phyloP scores from a whole-genome alignment of 345 rosid genomes.

The Cardiospermum halicacabum region DNA sequence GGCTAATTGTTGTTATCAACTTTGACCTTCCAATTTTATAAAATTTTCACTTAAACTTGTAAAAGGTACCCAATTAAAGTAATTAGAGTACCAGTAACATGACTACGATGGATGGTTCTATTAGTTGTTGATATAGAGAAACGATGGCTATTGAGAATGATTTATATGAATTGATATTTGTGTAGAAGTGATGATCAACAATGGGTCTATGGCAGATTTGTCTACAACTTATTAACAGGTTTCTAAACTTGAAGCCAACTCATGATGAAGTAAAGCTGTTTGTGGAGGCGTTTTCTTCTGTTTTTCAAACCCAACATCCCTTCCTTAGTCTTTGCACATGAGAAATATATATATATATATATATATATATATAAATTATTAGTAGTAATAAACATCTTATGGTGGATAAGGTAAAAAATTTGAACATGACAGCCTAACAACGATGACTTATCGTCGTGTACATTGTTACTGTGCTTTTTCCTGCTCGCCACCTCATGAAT shows the following conservation, averaged over 20 bases:
- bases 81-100: no score
- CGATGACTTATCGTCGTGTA: neutral
- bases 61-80: no score
- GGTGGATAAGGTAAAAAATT: neutral
- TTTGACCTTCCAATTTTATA: no score
- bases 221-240: conserved; percentile 15
- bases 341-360: conserved; percentile 10
- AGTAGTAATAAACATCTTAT: conserved; percentile 1
- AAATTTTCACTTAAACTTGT: no score
- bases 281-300: conserved; percentile 2
- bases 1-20: no score
- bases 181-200: conserved; percentile 11
- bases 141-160: no score
- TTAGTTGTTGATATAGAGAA: no score
- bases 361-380: neutral
- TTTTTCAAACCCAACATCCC: conserved; percentile 10
- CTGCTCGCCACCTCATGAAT: neutral
- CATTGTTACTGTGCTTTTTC: neutral
- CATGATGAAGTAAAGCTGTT: conserved; percentile 14
- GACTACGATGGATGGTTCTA: no score
- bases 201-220: conserved; percentile 12
- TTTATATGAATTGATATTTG: conserved; percentile 16
- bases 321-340: conserved; percentile 9
- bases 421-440: conserved; percentile 12
- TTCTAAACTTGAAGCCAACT: conserved; percentile 14